phyloP scores from a whole-genome alignment of 2,329 filamentous ascomycete genomes.

The Fusarium sp. region DNA sequence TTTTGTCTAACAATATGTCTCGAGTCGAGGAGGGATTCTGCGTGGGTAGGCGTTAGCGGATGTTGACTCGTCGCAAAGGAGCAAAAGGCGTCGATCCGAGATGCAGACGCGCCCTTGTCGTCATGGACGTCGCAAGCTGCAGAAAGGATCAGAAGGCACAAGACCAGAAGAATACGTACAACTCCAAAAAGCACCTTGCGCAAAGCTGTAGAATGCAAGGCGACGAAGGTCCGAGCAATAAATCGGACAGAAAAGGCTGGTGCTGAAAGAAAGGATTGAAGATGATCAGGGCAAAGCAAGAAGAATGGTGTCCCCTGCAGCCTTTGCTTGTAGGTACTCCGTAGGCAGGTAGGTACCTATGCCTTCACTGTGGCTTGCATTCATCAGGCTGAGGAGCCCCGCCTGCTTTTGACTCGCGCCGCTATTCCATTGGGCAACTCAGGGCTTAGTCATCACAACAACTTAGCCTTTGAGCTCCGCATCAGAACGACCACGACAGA shows the following conservation, averaged over 20 bases:
- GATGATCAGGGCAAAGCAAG: conserved; percentile 1
- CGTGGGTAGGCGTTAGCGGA: conserved; percentile 18
- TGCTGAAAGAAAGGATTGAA: background rate
- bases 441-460: conserved; percentile 36
- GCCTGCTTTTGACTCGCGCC: conserved; percentile 14
- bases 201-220: background rate
- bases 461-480: conserved; percentile 27
- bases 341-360: background rate
- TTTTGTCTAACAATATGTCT: conserved; percentile 1
- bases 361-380: background rate
- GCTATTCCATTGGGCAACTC: conserved; percentile 22
- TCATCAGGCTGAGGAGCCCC: conserved; percentile 4
- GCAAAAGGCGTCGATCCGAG: background rate
- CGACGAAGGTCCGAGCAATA: background rate
- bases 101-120: conserved; percentile 26
- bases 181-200: background rate
- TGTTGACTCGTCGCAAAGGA: conserved; percentile 8
- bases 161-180: conserved; percentile 13
- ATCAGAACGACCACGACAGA: conserved; percentile 35
- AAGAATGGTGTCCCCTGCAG: conserved; percentile 1
- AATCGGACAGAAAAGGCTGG: background rate
- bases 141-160: conserved; percentile 11
- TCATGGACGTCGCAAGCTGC: conserved; percentile 11
- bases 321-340: background rate
- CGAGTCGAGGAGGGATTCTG: conserved; percentile 10